phyloP scores from a whole-genome alignment of 2,329 filamentous ascomycete genomes.

The Xylaria sp. region DNA sequence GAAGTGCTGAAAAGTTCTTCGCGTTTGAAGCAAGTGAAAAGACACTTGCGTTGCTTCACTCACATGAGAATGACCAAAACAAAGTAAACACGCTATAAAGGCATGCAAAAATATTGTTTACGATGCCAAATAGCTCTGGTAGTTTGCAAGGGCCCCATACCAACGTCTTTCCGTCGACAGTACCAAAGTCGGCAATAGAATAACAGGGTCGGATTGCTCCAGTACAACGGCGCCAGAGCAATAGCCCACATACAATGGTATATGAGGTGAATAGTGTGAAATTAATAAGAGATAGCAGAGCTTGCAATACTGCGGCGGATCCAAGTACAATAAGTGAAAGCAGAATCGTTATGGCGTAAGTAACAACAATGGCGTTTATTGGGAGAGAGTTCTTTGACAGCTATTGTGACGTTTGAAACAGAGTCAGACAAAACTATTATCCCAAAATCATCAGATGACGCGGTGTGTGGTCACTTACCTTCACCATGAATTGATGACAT shows the following conservation, averaged over 20 bases:
- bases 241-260: neutral
- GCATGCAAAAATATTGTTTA: neutral
- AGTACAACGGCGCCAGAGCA: constrained; percentile 1
- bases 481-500: neutral
- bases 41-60: no score
- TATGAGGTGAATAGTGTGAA: neutral
- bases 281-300: neutral
- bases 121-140: neutral
- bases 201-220: neutral
- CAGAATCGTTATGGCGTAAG: neutral
- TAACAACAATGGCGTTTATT: neutral
- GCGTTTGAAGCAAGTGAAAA: no score
- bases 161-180: neutral
- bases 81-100: neutral
- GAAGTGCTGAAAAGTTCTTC: no score
- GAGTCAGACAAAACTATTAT: neutral
- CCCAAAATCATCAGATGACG: no score
- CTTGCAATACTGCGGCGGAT: neutral
- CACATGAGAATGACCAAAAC: neutral
- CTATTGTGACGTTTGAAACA: neutral
- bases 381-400: neutral
- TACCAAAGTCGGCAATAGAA: neutral
- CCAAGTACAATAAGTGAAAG: constrained; percentile 1
- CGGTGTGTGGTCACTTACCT: neutral
- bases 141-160: neutral